phyloP scores from a whole-genome alignment of 805 yeast genomes.

The Suhomyces tanzawaensis region DNA sequence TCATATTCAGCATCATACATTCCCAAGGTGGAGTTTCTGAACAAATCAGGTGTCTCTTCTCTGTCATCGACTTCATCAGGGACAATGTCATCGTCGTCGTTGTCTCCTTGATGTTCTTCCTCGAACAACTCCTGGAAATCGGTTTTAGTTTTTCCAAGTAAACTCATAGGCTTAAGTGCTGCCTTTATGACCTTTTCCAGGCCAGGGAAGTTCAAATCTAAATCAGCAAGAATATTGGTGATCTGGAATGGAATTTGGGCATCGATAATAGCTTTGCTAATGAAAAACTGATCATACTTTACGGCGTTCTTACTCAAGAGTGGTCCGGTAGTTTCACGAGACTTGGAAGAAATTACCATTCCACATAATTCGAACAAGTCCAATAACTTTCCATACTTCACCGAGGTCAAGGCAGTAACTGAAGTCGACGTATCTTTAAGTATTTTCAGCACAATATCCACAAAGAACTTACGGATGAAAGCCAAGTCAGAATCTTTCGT shows the following conservation, averaged over 20 bases:
- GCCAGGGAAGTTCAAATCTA: constrained; percentile 74
- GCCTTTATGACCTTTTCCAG: constrained; percentile 58
- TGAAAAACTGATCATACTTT: constrained; percentile 58
- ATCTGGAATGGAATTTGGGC: constrained; percentile 58
- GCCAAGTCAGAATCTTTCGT: constrained; percentile 64
- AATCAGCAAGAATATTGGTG: constrained; percentile 55
- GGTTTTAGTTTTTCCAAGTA: constrained; percentile 54
- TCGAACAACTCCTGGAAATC: constrained; percentile 58
- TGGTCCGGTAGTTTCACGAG: constrained; percentile 41
- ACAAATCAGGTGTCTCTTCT: constrained; percentile 79
- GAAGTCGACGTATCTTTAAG: constrained; percentile 47
- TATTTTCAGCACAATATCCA: constrained; percentile 64
- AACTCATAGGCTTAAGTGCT: constrained; percentile 57
- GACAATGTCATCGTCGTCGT: constrained; percentile 37
- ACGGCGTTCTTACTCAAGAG: constrained; percentile 47
- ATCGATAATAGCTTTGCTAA: constrained; percentile 68
- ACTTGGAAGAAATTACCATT: constrained; percentile 41
- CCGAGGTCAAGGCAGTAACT: constrained; percentile 26
- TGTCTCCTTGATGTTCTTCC: constrained; percentile 50
- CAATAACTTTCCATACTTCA: constrained; percentile 55
- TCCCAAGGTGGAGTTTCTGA: constrained; percentile 86
- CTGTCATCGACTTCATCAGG: constrained; percentile 46
- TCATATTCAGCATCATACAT: constrained; percentile 86
- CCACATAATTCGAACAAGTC: constrained; percentile 52
- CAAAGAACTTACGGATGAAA: constrained; percentile 68